Evolutionary conservation across 805 yeast species (phyloP).

Genomic region (Schizosaccharomyces lindneri): DNA sequence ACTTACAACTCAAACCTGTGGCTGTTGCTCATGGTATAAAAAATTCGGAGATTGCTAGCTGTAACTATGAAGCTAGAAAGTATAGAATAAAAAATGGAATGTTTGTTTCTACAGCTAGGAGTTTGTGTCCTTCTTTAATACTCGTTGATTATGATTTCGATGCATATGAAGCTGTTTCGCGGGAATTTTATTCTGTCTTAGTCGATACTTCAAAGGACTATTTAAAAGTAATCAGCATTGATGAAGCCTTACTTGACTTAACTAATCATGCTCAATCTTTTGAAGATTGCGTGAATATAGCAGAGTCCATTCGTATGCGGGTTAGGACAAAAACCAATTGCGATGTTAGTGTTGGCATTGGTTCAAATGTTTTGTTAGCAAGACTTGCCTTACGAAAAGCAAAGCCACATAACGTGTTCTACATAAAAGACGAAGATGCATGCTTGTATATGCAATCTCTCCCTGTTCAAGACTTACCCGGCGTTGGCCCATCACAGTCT

Average conservation of each 20-base stretch:
- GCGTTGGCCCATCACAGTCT: constrained; percentile 19
- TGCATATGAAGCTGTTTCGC: constrained; percentile 41
- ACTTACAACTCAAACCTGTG: constrained; percentile 34
- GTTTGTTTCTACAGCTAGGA: constrained; percentile 54
- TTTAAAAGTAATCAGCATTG: constrained; percentile 68
- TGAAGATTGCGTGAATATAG: constrained; percentile 11
- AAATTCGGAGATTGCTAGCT: constrained; percentile 64
- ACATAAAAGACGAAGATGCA: constrained; percentile 13
- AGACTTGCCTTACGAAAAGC: constrained; percentile 48
- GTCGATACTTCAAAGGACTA: constrained; percentile 17
- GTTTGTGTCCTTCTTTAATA: constrained; percentile 37
- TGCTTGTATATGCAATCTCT: constrained; percentile 17
- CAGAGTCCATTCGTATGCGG: constrained; percentile 16
- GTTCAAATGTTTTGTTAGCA: constrained; percentile 49
- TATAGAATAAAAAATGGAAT: constrained; percentile 63
- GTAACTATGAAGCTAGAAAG: constrained; percentile 63
- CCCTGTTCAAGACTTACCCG: constrained; percentile 19
- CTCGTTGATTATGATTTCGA: constrained; percentile 51
- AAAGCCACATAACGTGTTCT: constrained; percentile 49
- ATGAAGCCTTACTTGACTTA: constrained; percentile 66
- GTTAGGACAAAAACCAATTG: constrained; percentile 28
- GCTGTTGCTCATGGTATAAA: constrained; percentile 30
- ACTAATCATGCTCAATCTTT: constrained; percentile 13
- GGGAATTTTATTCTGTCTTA: constrained; percentile 36
- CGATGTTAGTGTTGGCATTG: constrained; percentile 58